Percentiles rank a stretch among this genome's conserved stretches.
These are phyloP conservation scores for Phytophthora sojae DNA, from an alignment of 352 stramenopile genomes.

Conservation along the genomic window DNA sequence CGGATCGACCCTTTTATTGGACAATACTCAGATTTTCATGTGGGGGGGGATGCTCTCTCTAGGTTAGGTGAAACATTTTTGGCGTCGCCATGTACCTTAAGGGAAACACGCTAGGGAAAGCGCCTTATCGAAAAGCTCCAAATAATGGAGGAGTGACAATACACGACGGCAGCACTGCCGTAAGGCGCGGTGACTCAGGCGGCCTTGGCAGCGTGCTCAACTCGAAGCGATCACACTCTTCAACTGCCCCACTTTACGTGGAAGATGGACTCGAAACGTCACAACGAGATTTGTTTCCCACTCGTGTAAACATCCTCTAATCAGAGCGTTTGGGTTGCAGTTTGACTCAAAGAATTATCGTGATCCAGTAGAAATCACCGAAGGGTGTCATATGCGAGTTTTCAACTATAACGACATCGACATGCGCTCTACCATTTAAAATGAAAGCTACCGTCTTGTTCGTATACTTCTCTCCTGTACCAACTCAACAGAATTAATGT, in stretches of 20 bases:
- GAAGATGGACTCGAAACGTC: neutral
- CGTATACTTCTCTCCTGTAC: too few relatives aligned
- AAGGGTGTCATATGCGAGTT: too few relatives aligned
- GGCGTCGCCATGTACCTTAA: neutral
- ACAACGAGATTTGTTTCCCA: neutral
- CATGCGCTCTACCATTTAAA: too few relatives aligned
- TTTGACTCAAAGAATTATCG: too few relatives aligned
- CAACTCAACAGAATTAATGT: too few relatives aligned
- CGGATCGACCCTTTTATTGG: neutral
- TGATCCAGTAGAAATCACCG: too few relatives aligned
- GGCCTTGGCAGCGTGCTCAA: neutral
- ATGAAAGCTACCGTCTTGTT: too few relatives aligned
- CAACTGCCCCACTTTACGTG: neutral
- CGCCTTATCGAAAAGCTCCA: too few relatives aligned
- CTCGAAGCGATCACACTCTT: neutral
- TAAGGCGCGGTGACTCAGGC: neutral
- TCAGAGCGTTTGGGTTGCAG: neutral
- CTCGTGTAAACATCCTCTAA: neutral
- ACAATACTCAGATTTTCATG: slow-evolving; percentile 8
- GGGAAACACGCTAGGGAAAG: too few relatives aligned
- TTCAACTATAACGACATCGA: too few relatives aligned
- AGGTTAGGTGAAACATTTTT: slow-evolving; percentile 1
- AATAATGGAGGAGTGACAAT: too few relatives aligned
- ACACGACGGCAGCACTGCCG: neutral
- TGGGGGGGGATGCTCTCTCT: slow-evolving; percentile 20